A percentile compares a stretch with the other conserved stretches of the same genome.
These are phyloP conservation scores for Solanum clarkiae DNA, from an alignment of 257 asterid genomes.

Conservation along the genomic window DNA sequence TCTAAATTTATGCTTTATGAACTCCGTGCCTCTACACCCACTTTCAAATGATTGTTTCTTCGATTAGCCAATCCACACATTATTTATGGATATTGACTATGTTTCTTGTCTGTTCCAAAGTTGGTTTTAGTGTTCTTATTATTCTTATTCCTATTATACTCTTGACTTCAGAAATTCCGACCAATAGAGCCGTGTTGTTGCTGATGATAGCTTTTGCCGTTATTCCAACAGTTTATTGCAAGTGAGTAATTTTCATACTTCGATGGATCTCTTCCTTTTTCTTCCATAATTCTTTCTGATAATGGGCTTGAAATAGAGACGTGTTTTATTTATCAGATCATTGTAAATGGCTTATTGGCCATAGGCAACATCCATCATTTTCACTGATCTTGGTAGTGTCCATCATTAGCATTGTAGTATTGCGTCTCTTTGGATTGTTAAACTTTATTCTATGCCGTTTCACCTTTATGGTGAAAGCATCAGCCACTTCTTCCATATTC, in stretches of 20 bases:
- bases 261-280: not conserved
- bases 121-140: not conserved
- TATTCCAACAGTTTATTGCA: conserved; percentile 66
- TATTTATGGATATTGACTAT: not conserved
- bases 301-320: not conserved
- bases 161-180: conserved; percentile 50
- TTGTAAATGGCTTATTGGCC: not conserved
- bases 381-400: not conserved
- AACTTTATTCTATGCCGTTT: not conserved
- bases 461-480: not conserved
- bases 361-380: not conserved
- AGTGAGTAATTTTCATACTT: conserved; percentile 38
- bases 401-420: not conserved
- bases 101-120: not conserved
- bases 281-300: not conserved
- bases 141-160: not conserved
- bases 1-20: not conserved
- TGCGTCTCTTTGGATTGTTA: not conserved
- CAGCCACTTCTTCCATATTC: not conserved
- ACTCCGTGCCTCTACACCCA: not conserved
- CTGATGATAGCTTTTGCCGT: conserved; percentile 76
- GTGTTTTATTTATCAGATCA: not conserved
- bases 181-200: conserved; percentile 40
- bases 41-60: not conserved
- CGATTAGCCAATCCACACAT: not conserved